Percentiles rank a stretch among this genome's conserved stretches.
Conservation (phyloP, 352 stramenopile genomes). For the Globisporangium middletonii region DNA sequence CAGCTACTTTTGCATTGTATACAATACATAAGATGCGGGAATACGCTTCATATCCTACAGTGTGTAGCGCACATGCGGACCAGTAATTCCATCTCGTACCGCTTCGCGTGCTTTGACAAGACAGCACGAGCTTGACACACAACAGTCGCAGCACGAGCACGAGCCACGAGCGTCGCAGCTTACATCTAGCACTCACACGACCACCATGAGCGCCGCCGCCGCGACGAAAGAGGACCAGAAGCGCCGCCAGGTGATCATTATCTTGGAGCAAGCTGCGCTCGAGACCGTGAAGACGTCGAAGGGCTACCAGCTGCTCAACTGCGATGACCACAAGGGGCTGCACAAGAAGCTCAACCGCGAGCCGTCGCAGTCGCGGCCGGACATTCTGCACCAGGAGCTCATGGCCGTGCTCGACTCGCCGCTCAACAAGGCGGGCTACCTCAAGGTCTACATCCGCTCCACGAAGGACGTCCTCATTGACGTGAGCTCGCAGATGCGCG, state of each 20-base stretch:
- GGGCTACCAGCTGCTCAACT: constrained; percentile 99
- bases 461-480: constrained; percentile 97
- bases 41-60: too few relatives aligned
- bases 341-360: constrained; percentile 96
- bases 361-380: constrained; percentile 94
- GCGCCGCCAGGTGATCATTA: constrained; percentile 92
- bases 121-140: too few relatives aligned
- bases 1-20: too few relatives aligned
- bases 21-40: too few relatives aligned
- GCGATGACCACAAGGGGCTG: constrained; percentile 97
- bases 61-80: background rate
- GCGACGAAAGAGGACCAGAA: constrained; percentile 66
- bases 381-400: constrained; percentile 99
- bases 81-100: background rate
- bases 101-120: background rate
- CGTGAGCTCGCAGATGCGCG: constrained; percentile 97
- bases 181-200: too few relatives aligned
- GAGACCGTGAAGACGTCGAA: constrained; percentile 99
- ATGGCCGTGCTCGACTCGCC: constrained; percentile 98
- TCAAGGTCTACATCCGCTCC: constrained; percentile 98
- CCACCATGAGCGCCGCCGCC: background rate
- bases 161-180: too few relatives aligned
- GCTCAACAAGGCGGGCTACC: constrained; percentile 98
- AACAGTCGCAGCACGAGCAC: background rate
- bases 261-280: constrained; percentile 97